Evolutionary conservation across 441 rosid genomes (phyloP), one percentile per base, ranked within the genome.

Genomic region (Gossypium schwendimanii): DNA sequence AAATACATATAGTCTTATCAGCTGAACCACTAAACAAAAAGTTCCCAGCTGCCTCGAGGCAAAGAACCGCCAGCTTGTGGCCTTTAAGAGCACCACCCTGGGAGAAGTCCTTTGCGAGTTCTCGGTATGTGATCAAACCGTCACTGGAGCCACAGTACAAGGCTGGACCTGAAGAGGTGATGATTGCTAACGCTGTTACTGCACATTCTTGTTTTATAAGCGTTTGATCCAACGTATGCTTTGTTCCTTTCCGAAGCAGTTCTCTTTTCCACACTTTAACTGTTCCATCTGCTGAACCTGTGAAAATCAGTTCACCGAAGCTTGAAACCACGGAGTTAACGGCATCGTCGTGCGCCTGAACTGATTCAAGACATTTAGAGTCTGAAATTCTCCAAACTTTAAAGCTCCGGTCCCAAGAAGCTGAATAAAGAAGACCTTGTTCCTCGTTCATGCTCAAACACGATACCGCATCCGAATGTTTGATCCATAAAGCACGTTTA

Each of bases 341-440:
- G 8, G 98, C 98, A 54, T 92, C 98, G 15, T 92, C 95, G 9
- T 92, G 98, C 9, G 97, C 91, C 24, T 71, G 80, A 54, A 92
- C 74, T 0, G 97, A 94, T 75, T 92, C 98, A 1, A 94, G 81
- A 72, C 97, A 92, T 76, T 87, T 91, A 0, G 93, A 92, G 66
- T 94, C 98, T 0, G 96, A 80, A 45, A 92, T 75, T 67, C 98
- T 82, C 98, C 98, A 94, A 9, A 92, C 97, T 76, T 94, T 94
- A 47, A 90, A 83, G 39, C 93, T 92, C 47, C 97, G 67, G 75
- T 94, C 97, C 97, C 98, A 94, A 1, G 98, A 94, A 36, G 97
- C 95, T n/a, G 97, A 86, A 72, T 94, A 92, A 61, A 94, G 62
- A 54, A 91, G 81, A 0, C 95, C 93, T 11, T 75, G 74, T 9